Percentiles rank a stretch among this genome's conserved stretches.
Evolutionary conservation across 495 filamentous ascomycete genomes (phyloP).

Genomic region (Letharia lupina): DNA sequence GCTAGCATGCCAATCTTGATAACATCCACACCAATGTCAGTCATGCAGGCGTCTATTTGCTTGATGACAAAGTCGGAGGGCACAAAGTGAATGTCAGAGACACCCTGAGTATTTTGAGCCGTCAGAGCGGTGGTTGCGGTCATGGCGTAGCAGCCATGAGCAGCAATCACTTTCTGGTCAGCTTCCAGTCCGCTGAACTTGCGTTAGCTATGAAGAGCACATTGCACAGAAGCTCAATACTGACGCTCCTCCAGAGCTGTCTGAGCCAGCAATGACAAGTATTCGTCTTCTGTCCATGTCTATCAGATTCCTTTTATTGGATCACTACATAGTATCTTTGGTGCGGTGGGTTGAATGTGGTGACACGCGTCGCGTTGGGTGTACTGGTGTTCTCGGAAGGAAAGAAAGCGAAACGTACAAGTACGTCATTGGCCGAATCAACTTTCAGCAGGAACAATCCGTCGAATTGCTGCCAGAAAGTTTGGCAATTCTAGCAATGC

Average conservation of each 20-base stretch:
- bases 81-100: constrained; percentile 69
- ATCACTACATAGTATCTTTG: background rate
- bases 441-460: background rate
- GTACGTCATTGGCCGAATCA: constrained; percentile 17
- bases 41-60: constrained; percentile 74
- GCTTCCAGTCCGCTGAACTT: constrained; percentile 78
- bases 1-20: constrained; percentile 95
- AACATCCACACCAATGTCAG: constrained; percentile 79
- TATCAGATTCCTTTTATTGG: background rate
- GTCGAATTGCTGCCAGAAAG: background rate
- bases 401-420: background rate
- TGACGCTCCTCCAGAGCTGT: constrained; percentile 83
- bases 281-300: constrained; percentile 45
- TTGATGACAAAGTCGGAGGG: constrained; percentile 72
- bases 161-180: constrained; percentile 89
- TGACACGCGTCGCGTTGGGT: background rate
- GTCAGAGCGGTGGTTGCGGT: constrained; percentile 94
- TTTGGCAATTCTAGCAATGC: background rate
- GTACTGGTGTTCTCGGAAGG: background rate
- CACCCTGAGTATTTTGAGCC: constrained; percentile 84
- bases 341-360: background rate
- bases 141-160: constrained; percentile 89
- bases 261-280: constrained; percentile 76
- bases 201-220: constrained; percentile 9
- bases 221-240: constrained; percentile 27